These are phyloP conservation scores for Lophium mytilinum DNA, from an alignment of 495 filamentous ascomycete species.

Conservation along the genomic window DNA sequence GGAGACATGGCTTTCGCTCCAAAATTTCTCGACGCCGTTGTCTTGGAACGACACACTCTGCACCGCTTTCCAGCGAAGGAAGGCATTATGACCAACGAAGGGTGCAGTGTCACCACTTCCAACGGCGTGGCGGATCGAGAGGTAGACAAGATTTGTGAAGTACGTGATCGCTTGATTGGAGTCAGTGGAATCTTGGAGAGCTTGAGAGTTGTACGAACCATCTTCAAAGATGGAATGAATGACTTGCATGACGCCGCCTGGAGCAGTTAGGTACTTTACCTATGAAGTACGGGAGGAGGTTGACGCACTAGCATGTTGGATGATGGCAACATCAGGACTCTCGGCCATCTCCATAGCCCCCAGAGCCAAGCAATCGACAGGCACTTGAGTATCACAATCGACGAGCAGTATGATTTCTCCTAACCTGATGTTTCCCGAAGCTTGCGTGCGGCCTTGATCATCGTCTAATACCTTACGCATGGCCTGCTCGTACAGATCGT, in stretches of 20 bases:
- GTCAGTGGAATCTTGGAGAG: too few species aligned
- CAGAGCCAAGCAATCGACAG: conserved; percentile 26
- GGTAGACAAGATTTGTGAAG: conserved; percentile 69
- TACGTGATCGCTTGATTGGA: conserved; percentile 47
- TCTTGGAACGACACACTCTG: conserved; percentile 44
- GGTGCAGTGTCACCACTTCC: conserved; percentile 66
- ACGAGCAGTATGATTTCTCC: conserved; percentile 1
- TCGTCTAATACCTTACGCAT: background rate
- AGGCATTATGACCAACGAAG: conserved; percentile 25
- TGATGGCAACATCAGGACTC: conserved; percentile 30
- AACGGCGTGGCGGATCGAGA: conserved; percentile 62
- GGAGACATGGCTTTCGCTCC: conserved; percentile 67
- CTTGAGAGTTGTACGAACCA: background rate
- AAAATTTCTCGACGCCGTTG: conserved; percentile 62
- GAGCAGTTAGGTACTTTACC: conserved; percentile 1
- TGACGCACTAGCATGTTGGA: conserved; percentile 23
- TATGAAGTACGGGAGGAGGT: conserved; percentile 28
- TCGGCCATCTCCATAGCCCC: conserved; percentile 30
- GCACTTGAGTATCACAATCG: conserved; percentile 7
- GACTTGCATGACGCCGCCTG: background rate
- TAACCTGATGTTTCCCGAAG: conserved; percentile 58
- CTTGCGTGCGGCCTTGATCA: conserved; percentile 59
- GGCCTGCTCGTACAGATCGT: background rate
- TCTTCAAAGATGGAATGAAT: conserved; percentile 19
- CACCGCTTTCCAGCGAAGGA: background rate